Conservation (phyloP, 805 yeast species). For the Saturnispora hagleri region DNA sequence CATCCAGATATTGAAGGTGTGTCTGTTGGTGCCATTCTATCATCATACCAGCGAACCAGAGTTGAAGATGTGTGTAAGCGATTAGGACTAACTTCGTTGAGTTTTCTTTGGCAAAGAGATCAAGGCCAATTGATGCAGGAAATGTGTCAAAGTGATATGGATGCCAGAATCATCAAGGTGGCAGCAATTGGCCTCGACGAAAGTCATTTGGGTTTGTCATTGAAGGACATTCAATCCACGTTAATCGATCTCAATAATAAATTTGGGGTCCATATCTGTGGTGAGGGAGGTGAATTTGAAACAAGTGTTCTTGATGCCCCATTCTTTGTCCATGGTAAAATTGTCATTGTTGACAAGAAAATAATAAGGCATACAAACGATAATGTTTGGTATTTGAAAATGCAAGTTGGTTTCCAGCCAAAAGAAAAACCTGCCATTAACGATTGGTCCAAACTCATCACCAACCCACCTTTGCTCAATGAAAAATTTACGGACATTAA, state of each 20-base stretch:
- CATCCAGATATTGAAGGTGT: conserved; percentile 79
- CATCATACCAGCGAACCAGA: conserved; percentile 90
- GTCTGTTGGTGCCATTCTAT: conserved; percentile 91
- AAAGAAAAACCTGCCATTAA: conserved; percentile 17
- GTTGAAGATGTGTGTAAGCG: conserved; percentile 86
- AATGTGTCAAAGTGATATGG: conserved; percentile 58
- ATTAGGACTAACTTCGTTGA: conserved; percentile 55
- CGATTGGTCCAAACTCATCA: conserved; percentile 14
- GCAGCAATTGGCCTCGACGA: conserved; percentile 81
- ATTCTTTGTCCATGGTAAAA: conserved; percentile 49
- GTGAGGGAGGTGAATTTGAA: conserved; percentile 99
- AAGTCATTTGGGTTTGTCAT: conserved; percentile 56
- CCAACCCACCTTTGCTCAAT: conserved; percentile 32
- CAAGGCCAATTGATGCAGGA: conserved; percentile 75
- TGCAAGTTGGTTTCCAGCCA: conserved; percentile 41
- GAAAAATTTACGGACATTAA: conserved; percentile 29
- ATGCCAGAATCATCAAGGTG: conserved; percentile 83
- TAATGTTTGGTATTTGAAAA: conserved; percentile 60
- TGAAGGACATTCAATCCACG: conserved; percentile 52
- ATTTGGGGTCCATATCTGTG: conserved; percentile 89
- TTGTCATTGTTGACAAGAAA: conserved; percentile 33
- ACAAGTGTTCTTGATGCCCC: conserved; percentile 88
- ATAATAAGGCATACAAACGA: conserved; percentile 44
- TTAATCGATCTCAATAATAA: conserved; percentile 46
- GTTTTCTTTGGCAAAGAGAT: conserved; percentile 86